A percentile compares a stretch with the other conserved stretches of the same genome.
Conservation (phyloP, 768 basidiomycete species). For the Suillus subluteus region DNA sequence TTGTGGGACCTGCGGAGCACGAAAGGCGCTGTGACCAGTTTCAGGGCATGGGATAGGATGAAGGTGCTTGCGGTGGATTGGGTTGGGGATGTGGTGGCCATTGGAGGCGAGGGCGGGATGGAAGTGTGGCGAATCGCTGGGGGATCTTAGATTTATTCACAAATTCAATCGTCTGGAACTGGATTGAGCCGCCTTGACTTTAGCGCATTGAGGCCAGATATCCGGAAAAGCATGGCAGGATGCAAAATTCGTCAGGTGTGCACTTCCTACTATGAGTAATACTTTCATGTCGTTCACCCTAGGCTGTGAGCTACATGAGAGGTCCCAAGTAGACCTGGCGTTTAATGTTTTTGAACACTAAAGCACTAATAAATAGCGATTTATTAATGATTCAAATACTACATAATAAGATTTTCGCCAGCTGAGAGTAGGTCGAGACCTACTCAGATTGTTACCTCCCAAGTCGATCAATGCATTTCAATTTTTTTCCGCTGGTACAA, state of each 20-base stretch:
- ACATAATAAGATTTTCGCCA: no score
- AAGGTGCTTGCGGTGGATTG: conserved; percentile 67
- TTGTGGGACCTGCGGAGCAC: conserved; percentile 81
- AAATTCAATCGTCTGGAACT: neutral
- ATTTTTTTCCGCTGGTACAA: no score
- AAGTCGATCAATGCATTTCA: no score
- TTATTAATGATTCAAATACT: no score
- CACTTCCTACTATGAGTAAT: neutral
- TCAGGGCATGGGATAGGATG: conserved; percentile 61
- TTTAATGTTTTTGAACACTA: neutral
- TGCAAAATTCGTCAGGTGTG: neutral
- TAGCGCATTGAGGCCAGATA: conserved; percentile 41
- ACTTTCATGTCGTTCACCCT: neutral
- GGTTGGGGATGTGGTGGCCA: conserved; percentile 55
- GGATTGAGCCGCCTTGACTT: neutral
- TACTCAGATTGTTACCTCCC: no score
- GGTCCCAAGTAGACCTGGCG: neutral
- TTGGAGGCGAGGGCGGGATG: conserved; percentile 68
- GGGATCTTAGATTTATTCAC: conserved; percentile 18
- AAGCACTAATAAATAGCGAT: neutral
- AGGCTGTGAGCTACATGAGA: neutral
- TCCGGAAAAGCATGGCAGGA: neutral
- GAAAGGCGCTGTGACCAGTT: conserved; percentile 64
- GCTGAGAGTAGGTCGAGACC: no score
- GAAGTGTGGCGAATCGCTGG: conserved; percentile 62